Evolutionary conservation across 306 rosid species (phyloP).

Genomic region (Vigna hirtella): DNA sequence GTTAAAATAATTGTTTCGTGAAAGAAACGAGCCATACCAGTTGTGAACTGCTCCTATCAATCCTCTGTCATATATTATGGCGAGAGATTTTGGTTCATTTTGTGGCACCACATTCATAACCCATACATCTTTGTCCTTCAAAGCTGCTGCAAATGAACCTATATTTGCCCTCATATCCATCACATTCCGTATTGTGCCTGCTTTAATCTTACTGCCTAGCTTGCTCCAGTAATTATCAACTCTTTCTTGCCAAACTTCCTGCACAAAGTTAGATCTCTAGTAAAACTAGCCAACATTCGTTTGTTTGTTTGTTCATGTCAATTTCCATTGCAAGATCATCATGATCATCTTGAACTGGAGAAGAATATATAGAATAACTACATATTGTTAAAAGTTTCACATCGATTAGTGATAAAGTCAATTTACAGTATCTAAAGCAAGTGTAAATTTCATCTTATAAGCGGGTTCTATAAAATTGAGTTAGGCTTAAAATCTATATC

Average conservation of each 20-base stretch:
- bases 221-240: constrained; percentile 73
- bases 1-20: constrained; percentile 17
- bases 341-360: neutral
- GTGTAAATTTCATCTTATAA: too few species aligned
- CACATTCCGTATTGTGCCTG: constrained; percentile 69
- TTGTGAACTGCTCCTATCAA: constrained; percentile 71
- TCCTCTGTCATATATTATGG: constrained; percentile 84
- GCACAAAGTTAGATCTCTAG: constrained; percentile 40
- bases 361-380: constrained; percentile 14
- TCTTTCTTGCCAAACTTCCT: constrained; percentile 68
- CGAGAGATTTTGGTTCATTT: constrained; percentile 73
- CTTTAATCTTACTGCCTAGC: constrained; percentile 60
- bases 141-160: constrained; percentile 85
- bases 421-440: too few species aligned
- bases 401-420: too few species aligned
- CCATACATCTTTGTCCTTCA: constrained; percentile 75
- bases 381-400: too few species aligned
- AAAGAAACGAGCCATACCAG: constrained; percentile 58
- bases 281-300: neutral
- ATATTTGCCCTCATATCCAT: constrained; percentile 86
- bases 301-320: neutral
- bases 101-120: constrained; percentile 83
- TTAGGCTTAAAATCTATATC: too few species aligned
- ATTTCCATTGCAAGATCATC: too few species aligned
- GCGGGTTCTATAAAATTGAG: too few species aligned